Percentiles rank a stretch among this genome's conserved stretches.
Evolutionary conservation across 441 rosid genomes (phyloP).

Genomic region (Erodium texanum): DNA sequence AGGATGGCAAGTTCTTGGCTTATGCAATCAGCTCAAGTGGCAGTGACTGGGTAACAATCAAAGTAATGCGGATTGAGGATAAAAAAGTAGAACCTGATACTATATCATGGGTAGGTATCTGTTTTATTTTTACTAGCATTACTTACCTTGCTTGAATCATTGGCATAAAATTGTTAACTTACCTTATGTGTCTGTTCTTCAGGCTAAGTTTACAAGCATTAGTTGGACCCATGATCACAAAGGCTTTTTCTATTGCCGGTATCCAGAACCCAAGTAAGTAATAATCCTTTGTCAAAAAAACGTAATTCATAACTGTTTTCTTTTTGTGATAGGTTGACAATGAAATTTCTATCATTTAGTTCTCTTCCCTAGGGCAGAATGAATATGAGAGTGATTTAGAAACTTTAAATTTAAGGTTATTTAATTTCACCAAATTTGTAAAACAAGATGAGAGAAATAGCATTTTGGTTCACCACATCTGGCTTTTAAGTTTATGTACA

Average conservation of each 20-base stretch:
- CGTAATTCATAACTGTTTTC: neutral
- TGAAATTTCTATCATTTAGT: neutral
- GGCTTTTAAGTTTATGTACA: neutral
- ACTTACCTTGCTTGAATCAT: neutral
- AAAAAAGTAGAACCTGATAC: constrained; percentile 61
- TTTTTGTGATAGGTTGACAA: neutral
- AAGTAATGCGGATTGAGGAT: constrained; percentile 59
- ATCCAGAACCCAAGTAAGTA: constrained; percentile 78
- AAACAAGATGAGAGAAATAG: neutral
- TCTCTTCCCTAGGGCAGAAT: neutral
- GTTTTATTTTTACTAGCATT: constrained; percentile 5
- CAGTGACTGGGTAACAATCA: constrained; percentile 85
- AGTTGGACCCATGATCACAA: constrained; percentile 80
- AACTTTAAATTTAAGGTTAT: neutral
- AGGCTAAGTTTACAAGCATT: constrained; percentile 72
- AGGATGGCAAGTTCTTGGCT: constrained; percentile 72
- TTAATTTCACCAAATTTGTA: constrained; percentile 1
- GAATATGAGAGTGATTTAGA: neutral
- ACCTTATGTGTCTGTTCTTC: constrained; percentile 14
- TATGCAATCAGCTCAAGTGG: constrained; percentile 86
- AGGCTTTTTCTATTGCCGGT: constrained; percentile 91
- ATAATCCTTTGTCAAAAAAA: no score
- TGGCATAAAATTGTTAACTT: neutral
- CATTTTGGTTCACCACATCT: neutral
- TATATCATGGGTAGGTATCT: constrained; percentile 64